A percentile compares a stretch with the other conserved stretches of the same genome.
These are phyloP conservation scores for Bimuria novae-zelandiae DNA, from an alignment of 2,329 filamentous ascomycete genomes.

Conservation along the genomic window DNA sequence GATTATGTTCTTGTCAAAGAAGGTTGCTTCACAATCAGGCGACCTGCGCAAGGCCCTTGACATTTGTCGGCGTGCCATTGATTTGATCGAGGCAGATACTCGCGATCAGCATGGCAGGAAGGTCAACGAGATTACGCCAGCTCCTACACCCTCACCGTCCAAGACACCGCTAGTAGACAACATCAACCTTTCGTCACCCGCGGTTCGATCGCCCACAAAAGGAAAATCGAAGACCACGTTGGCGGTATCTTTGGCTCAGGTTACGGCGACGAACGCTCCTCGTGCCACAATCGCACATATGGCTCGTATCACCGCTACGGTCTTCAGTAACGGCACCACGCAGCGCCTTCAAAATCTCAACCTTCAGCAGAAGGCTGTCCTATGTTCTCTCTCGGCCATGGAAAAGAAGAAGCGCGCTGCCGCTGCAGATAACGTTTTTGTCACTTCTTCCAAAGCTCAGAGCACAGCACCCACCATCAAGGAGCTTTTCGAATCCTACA, in stretches of 20 bases:
- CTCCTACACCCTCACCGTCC: slow-evolving; percentile 64
- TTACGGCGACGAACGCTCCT: slow-evolving; percentile 80
- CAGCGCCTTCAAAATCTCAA: slow-evolving; percentile 88
- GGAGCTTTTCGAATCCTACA: slow-evolving; percentile 82
- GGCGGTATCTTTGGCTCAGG: slow-evolving; percentile 57
- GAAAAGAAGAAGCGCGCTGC: slow-evolving; percentile 71
- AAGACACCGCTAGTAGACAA: slow-evolving; percentile 83
- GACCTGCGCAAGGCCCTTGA: slow-evolving; percentile 95
- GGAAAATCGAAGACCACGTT: slow-evolving; percentile 29
- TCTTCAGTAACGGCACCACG: slow-evolving; percentile 85
- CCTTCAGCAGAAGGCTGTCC: slow-evolving; percentile 91
- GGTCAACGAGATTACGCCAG: slow-evolving; percentile 51
- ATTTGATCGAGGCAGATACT: slow-evolving; percentile 85
- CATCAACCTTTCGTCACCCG: slow-evolving; percentile 68
- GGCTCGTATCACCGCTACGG: slow-evolving; percentile 85
- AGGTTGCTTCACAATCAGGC: slow-evolving; percentile 91
- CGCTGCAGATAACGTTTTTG: slow-evolving; percentile 31
- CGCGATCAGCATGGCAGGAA: slow-evolving; percentile 71
- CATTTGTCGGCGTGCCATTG: slow-evolving; percentile 85
- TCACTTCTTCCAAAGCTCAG: slow-evolving; percentile 50
- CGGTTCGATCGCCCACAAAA: slow-evolving; percentile 49
- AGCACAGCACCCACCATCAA: slow-evolving; percentile 78
- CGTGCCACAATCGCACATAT: slow-evolving; percentile 88
- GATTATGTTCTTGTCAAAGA: slow-evolving; percentile 91
- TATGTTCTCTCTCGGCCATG: slow-evolving; percentile 86